A percentile compares a stretch with the other conserved stretches of the same genome.
Conservation (phyloP, 2,329 filamentous ascomycete genomes). For the Sporothrix variecibatus region DNA sequence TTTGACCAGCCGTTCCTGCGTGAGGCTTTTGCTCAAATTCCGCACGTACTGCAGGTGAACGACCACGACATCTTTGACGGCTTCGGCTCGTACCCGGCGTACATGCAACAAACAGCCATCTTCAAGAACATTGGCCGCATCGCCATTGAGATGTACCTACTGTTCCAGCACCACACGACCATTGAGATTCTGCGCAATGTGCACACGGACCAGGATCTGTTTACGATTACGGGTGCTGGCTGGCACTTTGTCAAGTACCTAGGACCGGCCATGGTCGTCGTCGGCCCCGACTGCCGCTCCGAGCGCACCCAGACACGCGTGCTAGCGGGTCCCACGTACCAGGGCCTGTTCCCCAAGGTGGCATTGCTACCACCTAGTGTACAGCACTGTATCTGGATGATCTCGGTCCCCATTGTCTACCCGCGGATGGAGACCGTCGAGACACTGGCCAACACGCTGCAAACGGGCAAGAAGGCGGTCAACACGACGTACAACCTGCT, state of each 20-base stretch:
- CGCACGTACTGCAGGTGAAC: slow-evolving; percentile 87
- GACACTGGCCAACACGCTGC: slow-evolving; percentile 84
- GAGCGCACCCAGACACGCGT: slow-evolving; percentile 90
- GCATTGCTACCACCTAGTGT: slow-evolving; percentile 87
- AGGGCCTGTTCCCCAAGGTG: slow-evolving; percentile 94
- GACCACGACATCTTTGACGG: slow-evolving; percentile 99
- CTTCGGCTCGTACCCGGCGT: slow-evolving; percentile 94
- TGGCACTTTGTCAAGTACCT: slow-evolving; percentile 99
- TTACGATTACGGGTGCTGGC: slow-evolving; percentile 93
- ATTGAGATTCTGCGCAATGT: slow-evolving; percentile 90
- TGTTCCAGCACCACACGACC: slow-evolving; percentile 98
- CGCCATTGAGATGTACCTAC: slow-evolving; percentile 94
- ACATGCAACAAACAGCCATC: slow-evolving; percentile 96
- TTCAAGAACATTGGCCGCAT: slow-evolving; percentile 98
- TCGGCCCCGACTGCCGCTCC: slow-evolving; percentile 88
- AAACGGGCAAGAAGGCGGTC: slow-evolving; percentile 93
- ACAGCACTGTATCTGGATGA: slow-evolving; percentile 95
- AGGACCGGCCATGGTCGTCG: slow-evolving; percentile 84
- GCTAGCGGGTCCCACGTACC: slow-evolving; percentile 93
- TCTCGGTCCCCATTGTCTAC: slow-evolving; percentile 88
- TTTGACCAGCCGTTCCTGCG: slow-evolving; percentile 95
- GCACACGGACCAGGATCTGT: slow-evolving; percentile 84
- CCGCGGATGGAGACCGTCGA: slow-evolving; percentile 90
- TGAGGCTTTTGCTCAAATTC: slow-evolving; percentile 96
- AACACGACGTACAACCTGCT: slow-evolving; percentile 96